Evolutionary conservation across 129 eudicot genomes (phyloP), one percentile per base, ranked within the genome.

Genomic region (Chrysanthemum lavandulifolium): DNA sequence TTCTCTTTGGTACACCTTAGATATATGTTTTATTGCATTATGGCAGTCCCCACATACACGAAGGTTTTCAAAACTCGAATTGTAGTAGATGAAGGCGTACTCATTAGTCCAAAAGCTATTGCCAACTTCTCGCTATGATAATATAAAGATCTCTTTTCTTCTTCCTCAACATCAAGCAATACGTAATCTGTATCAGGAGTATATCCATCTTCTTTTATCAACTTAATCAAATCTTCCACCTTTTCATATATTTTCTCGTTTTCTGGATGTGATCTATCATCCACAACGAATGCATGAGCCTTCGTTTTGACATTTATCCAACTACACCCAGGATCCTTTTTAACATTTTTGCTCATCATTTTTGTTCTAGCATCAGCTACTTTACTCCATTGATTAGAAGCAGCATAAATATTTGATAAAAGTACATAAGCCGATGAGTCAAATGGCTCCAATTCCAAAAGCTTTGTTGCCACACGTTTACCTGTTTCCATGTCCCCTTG

Each of bases 121-220:
- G 89, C 89, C 23, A 85, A 61, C 61, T 85, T 85, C 82, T 85
- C 89, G 55, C 89, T 82, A 51, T 85, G 89, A 80, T 79, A 85
- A 73, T 75, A 79, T 19, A 85, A 50, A 51, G 84, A 72, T 4
- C 75, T 75, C 69, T 79, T 82, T 62, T 78, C 84, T 70, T 85
- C 82, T 71, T 82, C 82, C 61, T 82, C 80, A 72, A 85, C 78
- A 76, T 82, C 86, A 61, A 78, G 67, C 48, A 64, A 64, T 63
- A 73, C 71, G 36, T 51, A 63, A 61, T 73, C 78, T 4, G 64
- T 36, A 50, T 73, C 71, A 27, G 68, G 69, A 52, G 33, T 55
- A 51, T 84, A 83, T 18, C 88, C 88, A 19, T 74, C 83, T 33
- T 78, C 71, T 67, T 69, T 81, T 1, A 83, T 79, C 76, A 71